These are phyloP conservation scores for Agaricales sp. DNA, from an alignment of 1,284 basidiomycete species.

Conservation along the genomic window DNA sequence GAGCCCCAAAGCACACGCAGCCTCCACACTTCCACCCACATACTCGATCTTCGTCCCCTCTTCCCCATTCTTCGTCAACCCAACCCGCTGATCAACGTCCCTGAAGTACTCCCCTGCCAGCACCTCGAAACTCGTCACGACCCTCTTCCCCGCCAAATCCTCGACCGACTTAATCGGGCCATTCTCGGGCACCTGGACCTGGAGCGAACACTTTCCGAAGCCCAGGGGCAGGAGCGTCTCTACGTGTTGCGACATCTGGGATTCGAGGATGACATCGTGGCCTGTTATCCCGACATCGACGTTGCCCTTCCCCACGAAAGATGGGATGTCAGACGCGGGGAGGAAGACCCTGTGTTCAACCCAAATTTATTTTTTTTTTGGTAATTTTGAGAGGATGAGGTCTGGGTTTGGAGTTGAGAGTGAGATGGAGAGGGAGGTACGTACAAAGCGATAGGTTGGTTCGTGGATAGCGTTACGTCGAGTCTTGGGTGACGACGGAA, in stretches of 20 bases:
- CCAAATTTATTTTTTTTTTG: conserved; percentile 8
- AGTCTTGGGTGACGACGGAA: conserved; percentile 85
- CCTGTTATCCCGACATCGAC: conserved; percentile 92
- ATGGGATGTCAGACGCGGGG: conserved; percentile 95
- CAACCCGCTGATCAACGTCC: conserved; percentile 54
- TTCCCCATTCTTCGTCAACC: conserved; percentile 29
- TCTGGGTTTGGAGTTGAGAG: neutral
- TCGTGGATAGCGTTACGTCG: conserved; percentile 88
- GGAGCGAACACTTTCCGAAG: conserved; percentile 91
- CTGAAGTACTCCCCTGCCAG: conserved; percentile 77
- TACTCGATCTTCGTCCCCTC: conserved; percentile 82
- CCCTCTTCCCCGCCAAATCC: conserved; percentile 80
- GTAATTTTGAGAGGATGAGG: neutral
- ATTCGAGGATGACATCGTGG: conserved; percentile 94
- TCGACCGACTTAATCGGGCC: conserved; percentile 65
- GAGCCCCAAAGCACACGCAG: conserved; percentile 91
- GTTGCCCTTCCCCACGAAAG: conserved; percentile 96
- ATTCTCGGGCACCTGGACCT: conserved; percentile 89
- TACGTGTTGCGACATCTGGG: conserved; percentile 69
- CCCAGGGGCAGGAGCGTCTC: conserved; percentile 79
- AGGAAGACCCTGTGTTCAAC: conserved; percentile 76
- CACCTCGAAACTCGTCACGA: conserved; percentile 93
- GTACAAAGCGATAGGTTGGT: conserved; percentile 89
- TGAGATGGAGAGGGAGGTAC: conserved; percentile 12
- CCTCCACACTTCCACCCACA: conserved; percentile 96